Conservation (phyloP, 2,329 filamentous ascomycete species). For the Aspergillus persii region DNA sequence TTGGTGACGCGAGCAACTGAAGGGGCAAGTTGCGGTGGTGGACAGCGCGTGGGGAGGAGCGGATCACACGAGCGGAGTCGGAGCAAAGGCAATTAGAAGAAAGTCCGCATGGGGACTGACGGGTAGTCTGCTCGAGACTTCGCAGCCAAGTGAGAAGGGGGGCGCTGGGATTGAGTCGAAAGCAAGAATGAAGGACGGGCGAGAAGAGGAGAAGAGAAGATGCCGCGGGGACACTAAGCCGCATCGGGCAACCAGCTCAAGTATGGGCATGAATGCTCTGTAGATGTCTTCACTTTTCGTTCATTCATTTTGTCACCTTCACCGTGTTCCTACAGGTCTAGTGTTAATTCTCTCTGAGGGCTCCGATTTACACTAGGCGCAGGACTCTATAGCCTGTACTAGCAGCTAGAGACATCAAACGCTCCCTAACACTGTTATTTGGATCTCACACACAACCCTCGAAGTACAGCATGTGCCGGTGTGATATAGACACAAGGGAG, state of each 20-base stretch:
- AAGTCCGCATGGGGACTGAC: neutral
- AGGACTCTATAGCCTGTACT: no score
- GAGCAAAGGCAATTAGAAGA: neutral
- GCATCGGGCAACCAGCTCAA: constrained; percentile 26
- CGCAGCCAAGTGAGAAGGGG: neutral
- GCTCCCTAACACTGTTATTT: no score
- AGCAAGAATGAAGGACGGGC: neutral
- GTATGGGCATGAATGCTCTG: no score
- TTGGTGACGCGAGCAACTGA: neutral
- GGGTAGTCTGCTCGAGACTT: neutral
- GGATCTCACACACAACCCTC: no score
- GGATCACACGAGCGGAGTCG: neutral
- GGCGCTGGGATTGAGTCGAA: neutral
- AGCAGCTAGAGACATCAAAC: no score
- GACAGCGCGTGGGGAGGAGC: neutral
- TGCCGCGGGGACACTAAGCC: constrained; percentile 22
- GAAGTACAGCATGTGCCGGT: no score
- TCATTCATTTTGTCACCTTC: neutral
- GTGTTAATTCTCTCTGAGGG: no score
- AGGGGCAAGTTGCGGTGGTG: neutral
- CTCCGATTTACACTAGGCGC: no score
- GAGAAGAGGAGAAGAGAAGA: constrained; percentile 4
- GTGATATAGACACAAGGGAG: no score
- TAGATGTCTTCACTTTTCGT: no score
- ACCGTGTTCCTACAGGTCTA: neutral